Conservation (phyloP, 768 basidiomycete species). For the Mycena epipterygia region DNA sequence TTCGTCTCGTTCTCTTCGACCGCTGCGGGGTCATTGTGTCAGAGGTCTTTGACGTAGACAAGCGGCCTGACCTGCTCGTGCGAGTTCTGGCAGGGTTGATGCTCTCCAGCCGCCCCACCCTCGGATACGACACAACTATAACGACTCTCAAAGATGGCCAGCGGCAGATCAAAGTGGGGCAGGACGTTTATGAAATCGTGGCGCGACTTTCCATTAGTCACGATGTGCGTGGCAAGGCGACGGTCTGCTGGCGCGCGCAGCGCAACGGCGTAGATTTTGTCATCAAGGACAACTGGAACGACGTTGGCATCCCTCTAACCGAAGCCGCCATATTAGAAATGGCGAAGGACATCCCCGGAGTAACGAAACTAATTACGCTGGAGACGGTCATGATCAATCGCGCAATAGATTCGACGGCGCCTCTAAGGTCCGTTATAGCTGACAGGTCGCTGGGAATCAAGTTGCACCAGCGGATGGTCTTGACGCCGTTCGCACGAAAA, state of each 20-base stretch:
- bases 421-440: conserved; percentile 2
- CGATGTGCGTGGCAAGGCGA: conserved; percentile 20
- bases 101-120: conserved; percentile 13
- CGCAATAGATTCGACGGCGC: conserved; percentile 4
- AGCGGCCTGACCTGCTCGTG: conserved; percentile 19
- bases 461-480: conserved; percentile 12
- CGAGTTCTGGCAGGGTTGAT: conserved; percentile 18
- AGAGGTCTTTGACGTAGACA: conserved; percentile 10
- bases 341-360: conserved; percentile 20
- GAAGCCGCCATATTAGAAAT: conserved; percentile 13
- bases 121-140: conserved; percentile 24
- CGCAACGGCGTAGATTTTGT: conserved; percentile 19
- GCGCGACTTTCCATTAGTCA: conserved; percentile 15
- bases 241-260: conserved; percentile 20
- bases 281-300: conserved; percentile 24
- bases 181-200: conserved; percentile 23
- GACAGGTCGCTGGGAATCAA: not conserved
- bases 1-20: conserved; percentile 19
- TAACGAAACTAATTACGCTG: conserved; percentile 4
- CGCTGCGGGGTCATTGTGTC: conserved; percentile 8
- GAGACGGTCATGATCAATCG: conserved; percentile 22
- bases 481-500: conserved; percentile 2
- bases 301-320: not conserved
- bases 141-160: conserved; percentile 14
- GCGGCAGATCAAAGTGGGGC: conserved; percentile 15